A percentile compares a stretch with the other conserved stretches of the same genome.
Conservation (phyloP, 441 rosid species). For the Kokia cookei region DNA sequence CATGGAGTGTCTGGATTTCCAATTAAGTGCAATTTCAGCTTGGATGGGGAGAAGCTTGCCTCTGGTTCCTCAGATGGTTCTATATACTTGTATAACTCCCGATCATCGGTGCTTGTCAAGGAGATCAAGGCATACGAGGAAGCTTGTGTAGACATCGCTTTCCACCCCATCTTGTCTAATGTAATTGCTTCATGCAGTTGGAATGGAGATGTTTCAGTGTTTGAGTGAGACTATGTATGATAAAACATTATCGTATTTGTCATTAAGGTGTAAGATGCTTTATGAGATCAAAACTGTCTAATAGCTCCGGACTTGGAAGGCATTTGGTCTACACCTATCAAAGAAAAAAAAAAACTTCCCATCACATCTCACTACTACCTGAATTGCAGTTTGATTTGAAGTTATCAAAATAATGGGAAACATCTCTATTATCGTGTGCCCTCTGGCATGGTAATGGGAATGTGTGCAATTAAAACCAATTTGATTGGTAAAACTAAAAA, state of each 20-base stretch:
- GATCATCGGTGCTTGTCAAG: slow-evolving; percentile 39
- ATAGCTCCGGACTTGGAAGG: background rate
- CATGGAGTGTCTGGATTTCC: slow-evolving; percentile 81
- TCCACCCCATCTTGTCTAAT: slow-evolving; percentile 59
- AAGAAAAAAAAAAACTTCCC: background rate
- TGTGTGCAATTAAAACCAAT: background rate
- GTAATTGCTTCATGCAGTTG: slow-evolving; percentile 73
- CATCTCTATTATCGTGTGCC: background rate
- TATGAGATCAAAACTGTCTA: background rate
- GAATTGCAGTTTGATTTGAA: background rate
- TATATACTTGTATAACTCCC: slow-evolving; percentile 46
- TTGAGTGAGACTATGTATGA: slow-evolving; percentile 19
- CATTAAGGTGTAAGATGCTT: background rate
- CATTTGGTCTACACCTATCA: background rate
- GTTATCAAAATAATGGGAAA: background rate
- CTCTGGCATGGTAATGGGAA: background rate
- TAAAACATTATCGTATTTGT: background rate
- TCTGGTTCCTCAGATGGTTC: slow-evolving; percentile 76
- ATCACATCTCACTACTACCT: background rate
- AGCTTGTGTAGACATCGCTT: slow-evolving; percentile 59
- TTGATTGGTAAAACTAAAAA: background rate
- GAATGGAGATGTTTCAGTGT: slow-evolving; percentile 63
- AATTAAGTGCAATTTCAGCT: slow-evolving; percentile 66
- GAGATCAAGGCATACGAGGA: slow-evolving; percentile 62
- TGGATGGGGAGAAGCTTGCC: slow-evolving; percentile 52